Base-by-base conservation (phyloP, 2,329 filamentous ascomycete genomes). In the Exophiala oligosperma region DNA sequence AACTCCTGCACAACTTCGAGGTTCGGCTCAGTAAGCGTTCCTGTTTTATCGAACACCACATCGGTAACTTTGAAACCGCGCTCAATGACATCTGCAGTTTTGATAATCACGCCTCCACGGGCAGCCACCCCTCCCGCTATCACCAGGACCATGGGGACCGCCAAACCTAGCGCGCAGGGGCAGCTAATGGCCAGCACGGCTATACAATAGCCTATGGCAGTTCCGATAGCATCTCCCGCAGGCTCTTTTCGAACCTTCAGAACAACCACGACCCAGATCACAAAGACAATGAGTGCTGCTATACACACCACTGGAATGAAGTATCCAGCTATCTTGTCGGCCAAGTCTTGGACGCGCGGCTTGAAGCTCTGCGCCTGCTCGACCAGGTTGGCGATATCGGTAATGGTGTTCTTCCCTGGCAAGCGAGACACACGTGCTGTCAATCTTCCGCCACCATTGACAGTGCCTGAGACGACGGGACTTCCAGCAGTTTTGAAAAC, bases 21-120 rank as follows among this genome's bases (percentile, higher is more conserved):
- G n/a, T 79, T 77, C 0, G 85, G 86, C 24, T 77, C 70, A 0
- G 90, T 92, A 6, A 92, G 70, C 0, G 89, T 92, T 0, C 90
- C 89, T 0, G 90, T 93, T 72, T 93, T 93, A 76, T 93, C 89
- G 64, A 93, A 88, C 0, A 93, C 79, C 2, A 92, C 81, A 64
- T 92, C 84, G 0, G 84, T 80, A 0, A 82, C 75, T 59, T 82
- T 86, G 55, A 81, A 75, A 0, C 83, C 85, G 0, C 81, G 72
- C 68, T 92, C 88, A 24, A 90, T 83, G 2, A 79, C 80, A 47
- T 84, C 78, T 0, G 85, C 82, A 1, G 84, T 81, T 67, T 90
- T 89, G 73, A 92, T 86, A 21, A 92, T 81, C 14, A 92, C 76
- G 0, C 89, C 89, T 6, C 75, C 72, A 7, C 80, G 73, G 0